These are phyloP conservation scores for Spiraea crenata DNA, from an alignment of 331 rosid species.

Conservation along the genomic window DNA sequence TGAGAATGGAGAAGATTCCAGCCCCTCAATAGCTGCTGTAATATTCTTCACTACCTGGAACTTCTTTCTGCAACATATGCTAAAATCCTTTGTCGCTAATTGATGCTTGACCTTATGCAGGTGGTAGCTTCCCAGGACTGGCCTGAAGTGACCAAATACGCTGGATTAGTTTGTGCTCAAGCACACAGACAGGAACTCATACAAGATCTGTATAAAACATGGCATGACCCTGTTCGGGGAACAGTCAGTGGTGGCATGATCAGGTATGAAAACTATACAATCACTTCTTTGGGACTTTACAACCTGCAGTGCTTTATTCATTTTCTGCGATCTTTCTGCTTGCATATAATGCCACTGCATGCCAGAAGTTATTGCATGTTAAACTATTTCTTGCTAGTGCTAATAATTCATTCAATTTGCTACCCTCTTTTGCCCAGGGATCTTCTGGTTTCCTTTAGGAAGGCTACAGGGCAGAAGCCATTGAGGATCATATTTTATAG, in stretches of 20 bases:
- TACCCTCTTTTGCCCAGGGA: slow-evolving; percentile 53
- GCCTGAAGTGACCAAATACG: slow-evolving; percentile 97
- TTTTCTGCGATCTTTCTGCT: slow-evolving; percentile 3
- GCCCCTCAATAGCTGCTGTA: slow-evolving; percentile 97
- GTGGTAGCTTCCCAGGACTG: slow-evolving; percentile 98
- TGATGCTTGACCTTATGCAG: slow-evolving; percentile 41
- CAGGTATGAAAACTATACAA: slow-evolving; percentile 45
- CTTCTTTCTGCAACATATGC: slow-evolving; percentile 4
- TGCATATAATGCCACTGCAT: neutral
- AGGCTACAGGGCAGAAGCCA: slow-evolving; percentile 99
- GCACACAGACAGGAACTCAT: slow-evolving; percentile 96
- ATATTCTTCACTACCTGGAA: slow-evolving; percentile 7
- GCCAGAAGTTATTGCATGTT: neutral
- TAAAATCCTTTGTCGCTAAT: slow-evolving; percentile 24
- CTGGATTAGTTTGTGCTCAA: slow-evolving; percentile 93
- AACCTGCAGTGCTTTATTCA: neutral
- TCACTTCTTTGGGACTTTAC: slow-evolving; percentile 2
- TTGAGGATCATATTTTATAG: slow-evolving; percentile 93
- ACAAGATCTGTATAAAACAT: slow-evolving; percentile 86
- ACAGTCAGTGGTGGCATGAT: slow-evolving; percentile 93
- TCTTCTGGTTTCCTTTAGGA: slow-evolving; percentile 85
- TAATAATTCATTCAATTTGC: slow-evolving; percentile 1
- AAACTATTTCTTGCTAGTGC: slow-evolving; percentile 7
- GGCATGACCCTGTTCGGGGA: slow-evolving; percentile 96
- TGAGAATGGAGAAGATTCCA: slow-evolving; percentile 94